Conservation (phyloP, 139 green algal genomes). For the Astrephomene gubernaculifera region DNA sequence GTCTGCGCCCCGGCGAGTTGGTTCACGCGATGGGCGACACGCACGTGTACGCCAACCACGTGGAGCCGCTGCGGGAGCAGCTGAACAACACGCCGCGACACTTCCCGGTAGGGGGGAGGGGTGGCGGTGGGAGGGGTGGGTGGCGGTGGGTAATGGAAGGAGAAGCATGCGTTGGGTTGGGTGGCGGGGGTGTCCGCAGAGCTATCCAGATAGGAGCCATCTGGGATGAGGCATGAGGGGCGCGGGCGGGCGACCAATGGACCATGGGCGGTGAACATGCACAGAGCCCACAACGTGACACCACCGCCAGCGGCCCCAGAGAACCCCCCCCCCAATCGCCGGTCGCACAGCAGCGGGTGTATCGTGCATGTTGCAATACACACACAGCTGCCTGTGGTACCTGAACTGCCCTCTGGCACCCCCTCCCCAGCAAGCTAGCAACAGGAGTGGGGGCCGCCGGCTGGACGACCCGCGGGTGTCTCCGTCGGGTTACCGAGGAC, state of each 20-base stretch:
- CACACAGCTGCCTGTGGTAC: too few species aligned
- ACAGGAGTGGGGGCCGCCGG: neutral
- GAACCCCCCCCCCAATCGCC: too few species aligned
- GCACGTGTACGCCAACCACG: constrained; percentile 98
- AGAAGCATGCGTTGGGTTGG: neutral
- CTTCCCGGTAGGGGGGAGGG: constrained; percentile 74
- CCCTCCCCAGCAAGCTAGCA: neutral
- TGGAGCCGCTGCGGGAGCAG: constrained; percentile 96
- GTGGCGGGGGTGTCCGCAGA: neutral
- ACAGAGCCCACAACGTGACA: too few species aligned
- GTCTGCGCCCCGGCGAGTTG: constrained; percentile 92
- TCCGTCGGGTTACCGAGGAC: neutral
- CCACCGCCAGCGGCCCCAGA: too few species aligned
- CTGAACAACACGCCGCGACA: constrained; percentile 81
- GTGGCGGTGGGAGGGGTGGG: neutral
- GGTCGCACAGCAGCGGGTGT: too few species aligned
- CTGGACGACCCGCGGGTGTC: neutral
- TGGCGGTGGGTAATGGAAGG: neutral
- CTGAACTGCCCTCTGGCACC: too few species aligned
- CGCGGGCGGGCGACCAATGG: neutral
- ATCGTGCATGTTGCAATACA: too few species aligned
- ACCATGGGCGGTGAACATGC: neutral
- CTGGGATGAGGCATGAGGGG: neutral
- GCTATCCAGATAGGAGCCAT: neutral
- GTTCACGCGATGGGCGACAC: constrained; percentile 96